Percentiles rank a stretch among this genome's conserved stretches.
Conservation (phyloP, 306 rosid genomes). For the Acacia melanoxylon region DNA sequence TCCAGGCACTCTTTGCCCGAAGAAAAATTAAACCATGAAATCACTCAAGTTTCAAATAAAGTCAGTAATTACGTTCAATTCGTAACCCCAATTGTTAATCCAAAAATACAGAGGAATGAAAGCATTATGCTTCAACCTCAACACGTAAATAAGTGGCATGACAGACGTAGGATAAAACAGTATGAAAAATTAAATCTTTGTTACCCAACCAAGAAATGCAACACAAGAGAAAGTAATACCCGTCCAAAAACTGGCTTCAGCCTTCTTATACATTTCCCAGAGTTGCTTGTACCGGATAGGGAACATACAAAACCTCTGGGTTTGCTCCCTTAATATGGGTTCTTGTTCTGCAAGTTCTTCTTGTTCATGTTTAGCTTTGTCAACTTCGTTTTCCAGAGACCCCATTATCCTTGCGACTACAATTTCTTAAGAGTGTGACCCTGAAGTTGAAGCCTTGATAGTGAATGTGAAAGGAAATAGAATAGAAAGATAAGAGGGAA, state of each 20-base stretch:
- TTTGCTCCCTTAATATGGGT: slow-evolving; percentile 73
- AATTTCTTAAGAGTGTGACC: background rate
- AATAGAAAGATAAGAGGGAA: background rate
- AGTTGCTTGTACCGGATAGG: slow-evolving; percentile 70
- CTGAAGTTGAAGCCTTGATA: background rate
- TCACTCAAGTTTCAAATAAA: background rate
- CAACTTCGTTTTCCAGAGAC: slow-evolving; percentile 46
- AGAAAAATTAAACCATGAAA: background rate
- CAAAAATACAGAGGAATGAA: background rate
- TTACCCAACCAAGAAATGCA: slow-evolving; percentile 7
- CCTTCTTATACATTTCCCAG: slow-evolving; percentile 98
- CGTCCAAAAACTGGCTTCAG: slow-evolving; percentile 96
- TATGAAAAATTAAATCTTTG: background rate
- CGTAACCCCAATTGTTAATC: background rate
- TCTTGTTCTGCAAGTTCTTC: slow-evolving; percentile 41
- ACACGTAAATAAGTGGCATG: background rate
- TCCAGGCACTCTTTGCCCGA: background rate
- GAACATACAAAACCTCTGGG: slow-evolving; percentile 83
- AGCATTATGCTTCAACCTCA: background rate
- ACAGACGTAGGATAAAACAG: background rate
- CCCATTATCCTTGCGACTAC: slow-evolving; percentile 38
- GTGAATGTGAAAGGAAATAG: background rate
- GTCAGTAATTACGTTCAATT: background rate
- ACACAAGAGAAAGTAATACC: slow-evolving; percentile 43
- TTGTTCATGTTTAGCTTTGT: background rate